Base-by-base conservation (phyloP, 2,329 filamentous ascomycete species). In the Trichoderma sp. region DNA sequence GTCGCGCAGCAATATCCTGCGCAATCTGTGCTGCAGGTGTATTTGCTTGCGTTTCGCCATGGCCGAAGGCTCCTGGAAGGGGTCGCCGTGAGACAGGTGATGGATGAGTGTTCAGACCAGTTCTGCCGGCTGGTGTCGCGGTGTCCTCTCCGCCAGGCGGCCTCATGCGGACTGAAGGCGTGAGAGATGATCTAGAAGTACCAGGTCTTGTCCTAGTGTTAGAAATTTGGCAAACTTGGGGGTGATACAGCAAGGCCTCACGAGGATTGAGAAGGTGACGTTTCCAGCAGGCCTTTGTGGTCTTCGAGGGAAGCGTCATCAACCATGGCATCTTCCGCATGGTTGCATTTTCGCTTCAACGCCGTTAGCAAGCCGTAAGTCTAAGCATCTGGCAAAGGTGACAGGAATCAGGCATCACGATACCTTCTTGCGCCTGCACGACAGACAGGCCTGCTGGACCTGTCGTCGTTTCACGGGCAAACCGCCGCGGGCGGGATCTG, bases 381-480 rank as follows among this genome's bases (percentile, higher is more conserved):
- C 56, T 3, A 21, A 0, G 1, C 18, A 34, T 53, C 9, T 12
- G 57, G 57, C 30, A 3, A 5, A 14, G 1, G 57, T n/a, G 57
- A 32, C 9, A 6, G 4, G 9, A 21, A 12, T 12, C 8, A 30
- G 4, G 28, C 18, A 21, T 53, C 12, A 43, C 21, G 39, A 61
- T 65, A 86, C 86, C 82, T 89, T 89, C 73, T 85, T 85, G 63
- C 84, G 85, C 5, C 88, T 85, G 74, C 88, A 90, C 2, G 81
- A 79, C 0, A 83, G 81, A 73, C 88, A 90, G 5, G 88, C 88
- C 34, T 89, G 87, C 71, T 85, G 84, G 26, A 89, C 87, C 76
- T 90, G 88, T 74, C 88, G 88, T 65, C 88, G 82, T 80, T 90
- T 90, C 70, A 88, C 81, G 5, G 87, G 87, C 72, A 89, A 79